Evolutionary conservation across 352 stramenopile species (phyloP).

Genomic region (Phytopythium vexans): DNA sequence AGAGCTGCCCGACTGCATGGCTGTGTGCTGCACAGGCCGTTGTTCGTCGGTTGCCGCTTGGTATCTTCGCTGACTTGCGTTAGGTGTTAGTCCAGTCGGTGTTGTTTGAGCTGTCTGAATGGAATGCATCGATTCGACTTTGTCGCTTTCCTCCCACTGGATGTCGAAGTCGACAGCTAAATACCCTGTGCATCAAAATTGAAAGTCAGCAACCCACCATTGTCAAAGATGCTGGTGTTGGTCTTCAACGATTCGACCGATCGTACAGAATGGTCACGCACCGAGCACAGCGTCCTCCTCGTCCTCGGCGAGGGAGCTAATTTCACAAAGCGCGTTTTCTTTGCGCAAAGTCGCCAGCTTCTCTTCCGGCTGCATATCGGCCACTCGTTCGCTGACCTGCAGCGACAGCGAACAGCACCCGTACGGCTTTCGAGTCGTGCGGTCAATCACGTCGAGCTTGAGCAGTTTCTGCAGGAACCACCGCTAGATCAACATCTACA

Average conservation of each 20-base stretch:
- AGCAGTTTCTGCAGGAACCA: conserved; percentile 31
- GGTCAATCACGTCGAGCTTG: conserved; percentile 62
- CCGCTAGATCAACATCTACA: background rate
- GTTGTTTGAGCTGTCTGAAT: no score
- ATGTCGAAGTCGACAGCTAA: conserved; percentile 4
- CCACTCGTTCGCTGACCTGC: conserved; percentile 1
- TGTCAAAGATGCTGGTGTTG: no score
- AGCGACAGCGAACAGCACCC: conserved; percentile 31
- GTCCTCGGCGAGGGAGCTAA: conserved; percentile 11
- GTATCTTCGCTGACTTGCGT: no score
- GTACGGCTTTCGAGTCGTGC: conserved; percentile 27
- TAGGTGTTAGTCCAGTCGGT: no score
- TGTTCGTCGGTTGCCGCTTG: no score
- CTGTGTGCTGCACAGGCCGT: no score
- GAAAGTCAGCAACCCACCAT: conserved; percentile 26
- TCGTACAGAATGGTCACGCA: background rate
- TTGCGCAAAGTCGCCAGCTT: conserved; percentile 21
- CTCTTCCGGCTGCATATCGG: conserved; percentile 13
- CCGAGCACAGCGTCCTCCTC: conserved; percentile 7
- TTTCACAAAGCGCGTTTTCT: conserved; percentile 40
- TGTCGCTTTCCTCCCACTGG: background rate
- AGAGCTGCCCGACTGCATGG: no score
- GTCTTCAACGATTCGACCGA: no score
- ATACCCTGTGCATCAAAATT: conserved; percentile 22
- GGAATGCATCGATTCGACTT: no score